Base-by-base conservation (phyloP, 257 asterid genomes). In the Jasminum sambac region DNA sequence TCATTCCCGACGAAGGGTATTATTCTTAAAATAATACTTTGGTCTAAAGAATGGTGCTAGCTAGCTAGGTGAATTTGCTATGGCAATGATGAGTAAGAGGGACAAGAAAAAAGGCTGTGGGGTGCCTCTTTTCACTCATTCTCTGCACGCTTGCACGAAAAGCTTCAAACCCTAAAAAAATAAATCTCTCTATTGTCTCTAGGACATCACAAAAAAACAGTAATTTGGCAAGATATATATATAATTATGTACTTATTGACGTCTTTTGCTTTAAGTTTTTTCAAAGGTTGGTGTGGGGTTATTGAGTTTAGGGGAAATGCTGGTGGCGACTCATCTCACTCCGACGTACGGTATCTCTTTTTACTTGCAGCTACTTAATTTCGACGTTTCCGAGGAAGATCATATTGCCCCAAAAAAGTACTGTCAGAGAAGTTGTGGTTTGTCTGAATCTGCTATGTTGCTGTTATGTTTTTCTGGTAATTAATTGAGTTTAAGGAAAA, bases 381-480 rank as follows among this genome's bases (percentile, higher is more conserved):
- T 50, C 24, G 81, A 74, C 73, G 66, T 68, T 74, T 77, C 64
- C 64, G 70, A 67, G 48, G 73, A 67, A 59, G 76, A 70, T 42
- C 63, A 63, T 58, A 64, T 63, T 76, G 80, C 71, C 71, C 62
- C 24, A 67, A 67, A 81, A 68, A 72, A 74, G 26, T 37, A 74
- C 72, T 21, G 44, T 80, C 63, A 30, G 40, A 67, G 74, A 73
- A 62, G 30, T 52, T 73, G 46, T 60, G 60, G 55, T 66, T 77
- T 82, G 86, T 83, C 83, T 75, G 75, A 74, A 42, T 75, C 77
- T 78, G 62, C 64, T 67, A 72, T 73, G 85, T 58, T 76, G 69
- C 30, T 75, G 58, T 76, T 69, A 23, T 75, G 58, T 70, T 69
- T 11, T 63, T 72, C 62, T 72, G 80, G 63, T 77, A 79, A 76